Conservation (phyloP, 805 yeast genomes). For the Teunomyces kruisii region DNA sequence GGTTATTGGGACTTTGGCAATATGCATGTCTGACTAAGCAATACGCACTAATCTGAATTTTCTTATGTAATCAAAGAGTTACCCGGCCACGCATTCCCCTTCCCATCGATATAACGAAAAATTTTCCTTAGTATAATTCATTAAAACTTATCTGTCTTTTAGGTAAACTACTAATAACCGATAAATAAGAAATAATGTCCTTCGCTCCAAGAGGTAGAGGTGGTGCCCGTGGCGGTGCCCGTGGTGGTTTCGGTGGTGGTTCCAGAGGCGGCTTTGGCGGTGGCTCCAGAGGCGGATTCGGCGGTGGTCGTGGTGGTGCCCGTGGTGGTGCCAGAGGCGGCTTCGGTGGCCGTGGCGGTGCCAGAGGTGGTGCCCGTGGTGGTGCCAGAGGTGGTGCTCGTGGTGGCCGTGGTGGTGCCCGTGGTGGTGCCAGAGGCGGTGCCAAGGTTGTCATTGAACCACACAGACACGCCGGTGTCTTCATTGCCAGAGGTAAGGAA, state of each 20-base stretch:
- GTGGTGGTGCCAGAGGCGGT: constrained; percentile 86
- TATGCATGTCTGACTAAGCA: constrained; percentile 4
- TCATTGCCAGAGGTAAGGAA: constrained; percentile 99
- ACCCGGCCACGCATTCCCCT: constrained; percentile 9
- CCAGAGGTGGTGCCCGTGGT: constrained; percentile 34
- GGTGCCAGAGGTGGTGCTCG: constrained; percentile 51
- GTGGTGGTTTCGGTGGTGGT: constrained; percentile 38
- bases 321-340: constrained; percentile 56
- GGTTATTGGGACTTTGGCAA: not conserved
- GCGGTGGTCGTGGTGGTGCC: constrained; percentile 55
- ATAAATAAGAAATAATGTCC: constrained; percentile 54
- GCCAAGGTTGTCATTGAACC: constrained; percentile 98
- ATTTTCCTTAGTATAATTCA: constrained; percentile 8
- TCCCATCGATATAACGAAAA: constrained; percentile 6
- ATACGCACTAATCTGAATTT: not conserved
- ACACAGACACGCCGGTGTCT: constrained; percentile 98
- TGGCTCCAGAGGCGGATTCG: constrained; percentile 48
- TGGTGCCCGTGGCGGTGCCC: constrained; percentile 48
- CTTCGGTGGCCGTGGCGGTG: constrained; percentile 32
- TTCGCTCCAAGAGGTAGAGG: constrained; percentile 69
- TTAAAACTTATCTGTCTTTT: constrained; percentile 2
- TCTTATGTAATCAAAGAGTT: constrained; percentile 1
- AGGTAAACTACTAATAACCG: constrained; percentile 5
- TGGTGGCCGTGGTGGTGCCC: constrained; percentile 65
- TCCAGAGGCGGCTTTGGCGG: constrained; percentile 32